Evolutionary conservation across 345 rosid genomes (phyloP).

Genomic region (Hibiscus tridactylites): DNA sequence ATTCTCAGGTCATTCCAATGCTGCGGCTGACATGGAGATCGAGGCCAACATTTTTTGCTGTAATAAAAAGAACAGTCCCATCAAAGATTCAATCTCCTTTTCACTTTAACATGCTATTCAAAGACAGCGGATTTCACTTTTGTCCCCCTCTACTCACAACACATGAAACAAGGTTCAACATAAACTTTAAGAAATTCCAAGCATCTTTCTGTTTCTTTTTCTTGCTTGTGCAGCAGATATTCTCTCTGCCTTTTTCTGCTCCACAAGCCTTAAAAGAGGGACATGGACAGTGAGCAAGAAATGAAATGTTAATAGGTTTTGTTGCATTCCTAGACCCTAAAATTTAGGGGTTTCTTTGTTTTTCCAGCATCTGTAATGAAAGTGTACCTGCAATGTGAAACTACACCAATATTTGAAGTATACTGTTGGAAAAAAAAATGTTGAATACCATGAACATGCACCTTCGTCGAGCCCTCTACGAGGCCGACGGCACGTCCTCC

Average conservation of each 20-base stretch:
- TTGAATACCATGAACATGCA: too few species aligned
- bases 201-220: background rate
- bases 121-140: slow-evolving; percentile 4
- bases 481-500: too few species aligned
- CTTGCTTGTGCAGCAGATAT: slow-evolving; percentile 4
- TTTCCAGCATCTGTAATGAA: background rate
- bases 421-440: too few species aligned
- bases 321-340: background rate
- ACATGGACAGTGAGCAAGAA: background rate
- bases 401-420: background rate
- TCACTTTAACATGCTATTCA: slow-evolving; percentile 7
- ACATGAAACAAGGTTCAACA: background rate
- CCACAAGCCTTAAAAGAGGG: background rate
- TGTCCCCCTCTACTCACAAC: slow-evolving; percentile 3
- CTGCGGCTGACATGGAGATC: background rate
- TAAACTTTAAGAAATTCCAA: background rate
- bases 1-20: background rate
- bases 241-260: background rate
- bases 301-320: background rate
- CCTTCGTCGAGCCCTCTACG: too few species aligned
- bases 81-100: slow-evolving; percentile 7
- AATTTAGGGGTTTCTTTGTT: background rate
- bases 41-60: background rate
- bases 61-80: slow-evolving; percentile 5
- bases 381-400: background rate